Evolutionary conservation across 2,329 filamentous ascomycete genomes (phyloP), one percentile per base, ranked within the genome.

Genomic region (Acephala macrosclerotiorum): DNA sequence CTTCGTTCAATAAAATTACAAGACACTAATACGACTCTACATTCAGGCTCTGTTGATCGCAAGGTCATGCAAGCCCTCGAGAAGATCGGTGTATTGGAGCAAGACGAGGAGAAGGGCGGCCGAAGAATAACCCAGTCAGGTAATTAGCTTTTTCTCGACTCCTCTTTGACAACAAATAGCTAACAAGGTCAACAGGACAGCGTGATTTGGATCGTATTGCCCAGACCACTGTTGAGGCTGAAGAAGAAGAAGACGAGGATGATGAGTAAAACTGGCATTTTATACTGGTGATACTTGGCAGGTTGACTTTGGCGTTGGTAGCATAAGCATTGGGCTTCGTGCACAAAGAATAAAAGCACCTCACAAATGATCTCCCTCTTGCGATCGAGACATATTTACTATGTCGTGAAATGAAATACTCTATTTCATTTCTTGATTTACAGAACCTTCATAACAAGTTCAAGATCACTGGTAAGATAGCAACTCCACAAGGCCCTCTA

Each of bases 41-140:
- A 33, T 33, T 33, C 18, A 42, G 95, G 95, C 82, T 90, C 89
- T 80, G 94, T 99, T 76, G 96, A 99, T 89, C 94, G 96, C 84
- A 97, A 97, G 89, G 88, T 97, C 81, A 86, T 97, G 82, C 96
- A 99, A 89, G 87, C 94, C 70, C 92, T 99, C 67, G 96, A 97
- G 92, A 97, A 98, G 92, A 97, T 99, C 78, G 94, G 95, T 83
- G 94, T 99, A 77, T 86, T 99, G 71, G 96, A 99, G 91, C 87
- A 92, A 80, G 95, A 97, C 78, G 95, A 97, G 89, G 95, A 98
- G 75, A 97, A 97, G 89, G 96, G 96, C 84, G n/a, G 20, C 6
- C 93, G 96, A 80, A 91, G 96, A 83, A 98, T 99, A 85, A 98
- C 96, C 78, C 94, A 98, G 88, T 33, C 29, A 33, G 29, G 29